A percentile compares a stretch with the other conserved stretches of the same genome.
phyloP scores from a whole-genome alignment of 371 early-diverging fungal genomes.

The Mucor plumbeus region DNA sequence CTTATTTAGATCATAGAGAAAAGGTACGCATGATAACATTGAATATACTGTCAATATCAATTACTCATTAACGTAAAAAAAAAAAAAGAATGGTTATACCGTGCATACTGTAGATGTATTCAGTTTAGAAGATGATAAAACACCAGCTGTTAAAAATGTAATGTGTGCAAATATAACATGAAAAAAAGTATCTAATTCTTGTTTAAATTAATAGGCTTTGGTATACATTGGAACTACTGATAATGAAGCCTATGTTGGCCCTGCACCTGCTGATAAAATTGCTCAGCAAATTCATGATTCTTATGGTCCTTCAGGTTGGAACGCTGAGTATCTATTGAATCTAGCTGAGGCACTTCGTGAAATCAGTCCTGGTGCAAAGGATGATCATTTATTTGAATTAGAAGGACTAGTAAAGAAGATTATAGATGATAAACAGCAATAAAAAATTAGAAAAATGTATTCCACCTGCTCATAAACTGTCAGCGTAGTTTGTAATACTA shows the following conservation, averaged over 20 bases:
- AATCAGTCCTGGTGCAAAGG: conserved; percentile 62
- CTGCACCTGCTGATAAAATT: conserved; percentile 68
- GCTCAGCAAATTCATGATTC: conserved; percentile 75
- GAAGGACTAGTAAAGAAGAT: conserved; percentile 57
- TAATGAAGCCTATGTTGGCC: conserved; percentile 86
- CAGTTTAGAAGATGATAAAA: conserved; percentile 45
- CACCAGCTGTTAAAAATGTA: conserved; percentile 61
- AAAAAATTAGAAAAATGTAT: not conserved
- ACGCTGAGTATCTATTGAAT: conserved; percentile 78
- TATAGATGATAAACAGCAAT: conserved; percentile 20
- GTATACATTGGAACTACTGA: conserved; percentile 84
- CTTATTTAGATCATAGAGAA: conserved; percentile 88
- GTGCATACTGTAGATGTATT: conserved; percentile 75
- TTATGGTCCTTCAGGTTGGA: conserved; percentile 79
- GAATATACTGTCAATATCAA: conserved; percentile 13
- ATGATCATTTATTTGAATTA: conserved; percentile 68
- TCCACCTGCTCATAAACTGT: no score
- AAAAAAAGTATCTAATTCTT: not conserved
- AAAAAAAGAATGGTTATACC: conserved; percentile 70
- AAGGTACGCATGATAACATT: conserved; percentile 55
- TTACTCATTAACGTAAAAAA: not conserved
- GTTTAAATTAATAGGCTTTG: conserved; percentile 55
- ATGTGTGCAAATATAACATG: not conserved
- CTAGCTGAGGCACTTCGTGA: conserved; percentile 68
- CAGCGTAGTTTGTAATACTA: no score